Evolutionary conservation across 176 grass and related monocot species (phyloP), one percentile per base, ranked within the genome.

Genomic region (Aegilops bicornis): DNA sequence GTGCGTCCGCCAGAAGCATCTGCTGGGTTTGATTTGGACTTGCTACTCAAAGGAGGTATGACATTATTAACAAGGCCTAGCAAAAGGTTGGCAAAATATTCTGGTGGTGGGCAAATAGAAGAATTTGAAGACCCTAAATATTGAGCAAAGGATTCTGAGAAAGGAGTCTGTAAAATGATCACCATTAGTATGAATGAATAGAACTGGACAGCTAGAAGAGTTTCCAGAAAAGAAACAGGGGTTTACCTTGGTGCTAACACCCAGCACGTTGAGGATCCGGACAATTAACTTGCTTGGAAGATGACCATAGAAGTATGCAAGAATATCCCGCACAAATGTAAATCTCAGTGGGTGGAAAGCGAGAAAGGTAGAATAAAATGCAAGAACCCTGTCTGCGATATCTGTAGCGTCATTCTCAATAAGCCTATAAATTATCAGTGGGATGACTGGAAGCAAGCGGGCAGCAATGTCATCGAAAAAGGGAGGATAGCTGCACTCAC

Each of bases 401-500:
- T 99, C 97, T 29, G 85, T 90, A 68, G 87, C 87, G 85, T 94
- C 92, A 60, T 99, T 99, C 80, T 99, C 97, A 62, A 99, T 99
- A 80, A 99, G 90, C 83, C 97, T 92, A 84, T 96, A 99, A 96
- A 99, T 86, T 86, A 99, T 93, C 71, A 99, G 83, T 3, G 92
- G 97, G 50, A 96, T 94, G 43, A 99, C 94, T 15, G 90, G 97
- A 43, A 96, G 92, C 82, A 99, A 82, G 48, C 97, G 93, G 12
- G 94, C 97, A 40, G 92, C 94, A 74, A 99, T 99, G 87, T 99
- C 97, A 88, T 99, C 97, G 52, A 99, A 98, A 83, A 98, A 96
- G 14, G 91, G 87, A 20, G 96, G 96, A 85, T 94, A 95, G 54
- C 96, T 98, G 93, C 90, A 92, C 73, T 67, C 47, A 90, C 42